phyloP scores from a whole-genome alignment of 805 yeast species.

The Wickerhamomyces queroliae region DNA sequence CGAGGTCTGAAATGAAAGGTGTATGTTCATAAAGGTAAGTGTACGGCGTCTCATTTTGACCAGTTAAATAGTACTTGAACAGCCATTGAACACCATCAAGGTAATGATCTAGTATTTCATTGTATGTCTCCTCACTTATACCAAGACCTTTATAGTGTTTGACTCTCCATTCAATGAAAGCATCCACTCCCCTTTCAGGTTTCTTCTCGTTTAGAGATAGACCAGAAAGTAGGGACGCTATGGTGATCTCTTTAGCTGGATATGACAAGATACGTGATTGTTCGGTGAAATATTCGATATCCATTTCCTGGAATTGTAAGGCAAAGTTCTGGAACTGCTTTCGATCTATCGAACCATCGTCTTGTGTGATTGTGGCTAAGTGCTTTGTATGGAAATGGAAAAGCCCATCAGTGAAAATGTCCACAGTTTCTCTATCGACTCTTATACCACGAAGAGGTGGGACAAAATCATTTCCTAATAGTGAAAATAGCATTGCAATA shows the following conservation, averaged over 20 bases:
- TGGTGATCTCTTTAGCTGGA: slow-evolving; percentile 1
- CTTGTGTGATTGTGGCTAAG: slow-evolving; percentile 58
- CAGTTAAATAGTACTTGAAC: no score
- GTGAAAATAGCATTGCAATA: slow-evolving; percentile 78
- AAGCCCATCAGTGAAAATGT: slow-evolving; percentile 69
- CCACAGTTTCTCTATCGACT: slow-evolving; percentile 81
- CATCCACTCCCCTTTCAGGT: slow-evolving; percentile 42
- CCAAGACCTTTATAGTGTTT: slow-evolving; percentile 65
- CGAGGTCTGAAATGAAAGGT: no score
- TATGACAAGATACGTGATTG: slow-evolving; percentile 58
- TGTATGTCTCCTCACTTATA: no score
- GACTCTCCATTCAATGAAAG: slow-evolving; percentile 73
- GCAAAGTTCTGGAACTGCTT: slow-evolving; percentile 71
- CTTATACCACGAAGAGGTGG: slow-evolving; percentile 88
- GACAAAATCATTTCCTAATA: slow-evolving; percentile 93
- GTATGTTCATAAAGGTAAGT: no score
- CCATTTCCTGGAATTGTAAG: slow-evolving; percentile 69
- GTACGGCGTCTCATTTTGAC: no score
- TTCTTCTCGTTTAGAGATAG: slow-evolving; percentile 42
- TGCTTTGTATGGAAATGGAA: slow-evolving; percentile 68
- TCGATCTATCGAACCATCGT: slow-evolving; percentile 62
- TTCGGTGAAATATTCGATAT: slow-evolving; percentile 78
- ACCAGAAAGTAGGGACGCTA: slow-evolving; percentile 11
- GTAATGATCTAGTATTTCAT: no score
- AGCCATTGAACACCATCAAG: no score